Evolutionary conservation across 192 early-diverging fungal genomes (phyloP), one percentile per base, ranked within the genome.

Genomic region (Phlyctochytrium arcticum): DNA sequence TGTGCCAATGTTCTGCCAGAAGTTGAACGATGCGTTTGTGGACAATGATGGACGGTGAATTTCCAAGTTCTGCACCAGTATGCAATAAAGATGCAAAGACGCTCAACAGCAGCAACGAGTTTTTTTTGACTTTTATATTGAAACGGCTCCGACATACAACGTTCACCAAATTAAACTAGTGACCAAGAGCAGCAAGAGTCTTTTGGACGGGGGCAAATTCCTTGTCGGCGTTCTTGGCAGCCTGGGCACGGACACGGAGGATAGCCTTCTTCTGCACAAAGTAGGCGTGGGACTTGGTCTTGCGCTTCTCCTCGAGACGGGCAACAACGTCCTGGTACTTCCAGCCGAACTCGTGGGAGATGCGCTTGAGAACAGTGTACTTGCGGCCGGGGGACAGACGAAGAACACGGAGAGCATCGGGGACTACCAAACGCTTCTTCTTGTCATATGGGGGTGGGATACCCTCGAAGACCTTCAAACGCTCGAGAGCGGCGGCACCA

Each of bases 391-490:
- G 95, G 82, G 89, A 90, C 44, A 99, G 84, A 80, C 90, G 90
- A 75, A 99, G 88, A 62, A 98, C 92, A 27, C 64, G 93, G 58
- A 99, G 91, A 36, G 95, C 97, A 57, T 85, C 85, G 77, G 97
- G 97, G 54, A 97, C 88, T 61, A 99, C 95, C 81, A 97, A 85
- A 79, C 94, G 92, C 90, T 99, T 97, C 75, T 87, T 75, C 80
- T 88, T 90, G 85, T 97, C 95, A 72, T 95, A 99, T 35, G 94
- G 94, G 72, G 97, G 85, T 56, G 97, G 95, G 60, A 98, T 87
- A 82, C 95, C 97, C 81, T 99, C 97, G 65, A 98, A 99, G 79
- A 98, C 90, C 92, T 96, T 97, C 80, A 98, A 80, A 80, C 95
- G 90, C 69, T 93, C 93, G 59, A 98, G 84, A 71, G 96, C 95